phyloP scores from a whole-genome alignment of 257 asterid species.

The Striga asiatica region DNA sequence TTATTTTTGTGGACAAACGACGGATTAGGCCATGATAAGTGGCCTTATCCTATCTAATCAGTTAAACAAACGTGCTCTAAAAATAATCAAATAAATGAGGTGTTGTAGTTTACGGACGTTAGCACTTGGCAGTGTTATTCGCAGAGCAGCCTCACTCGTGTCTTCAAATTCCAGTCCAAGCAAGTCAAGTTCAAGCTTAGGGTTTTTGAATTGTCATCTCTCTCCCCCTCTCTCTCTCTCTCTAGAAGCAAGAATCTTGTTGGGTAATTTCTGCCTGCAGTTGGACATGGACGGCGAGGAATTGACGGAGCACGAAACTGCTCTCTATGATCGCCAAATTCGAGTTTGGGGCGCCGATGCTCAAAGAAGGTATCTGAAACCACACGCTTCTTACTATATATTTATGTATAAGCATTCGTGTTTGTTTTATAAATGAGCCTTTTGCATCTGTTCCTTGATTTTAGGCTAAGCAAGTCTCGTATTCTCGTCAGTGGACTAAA shows the following conservation, averaged over 20 bases:
- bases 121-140: too few species aligned
- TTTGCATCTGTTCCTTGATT: neutral
- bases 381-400: neutral
- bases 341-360: constrained; percentile 99
- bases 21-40: too few species aligned
- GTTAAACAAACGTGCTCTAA: too few species aligned
- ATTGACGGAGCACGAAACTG: constrained; percentile 95
- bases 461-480: constrained; percentile 85
- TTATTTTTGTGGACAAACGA: too few species aligned
- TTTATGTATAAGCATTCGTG: neutral
- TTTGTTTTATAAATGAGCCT: neutral
- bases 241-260: neutral
- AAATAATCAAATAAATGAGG: too few species aligned
- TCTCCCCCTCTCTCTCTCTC: neutral
- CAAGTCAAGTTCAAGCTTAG: constrained; percentile 14
- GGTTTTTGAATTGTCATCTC: constrained; percentile 14
- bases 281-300: constrained; percentile 55
- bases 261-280: constrained; percentile 19
- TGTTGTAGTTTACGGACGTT: too few species aligned
- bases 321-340: constrained; percentile 98
- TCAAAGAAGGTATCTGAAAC: constrained; percentile 55
- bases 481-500: constrained; percentile 75
- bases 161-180: too few species aligned
- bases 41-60: too few species aligned
- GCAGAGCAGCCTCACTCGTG: too few species aligned